Evolutionary conservation across 768 basidiomycete genomes (phyloP).

Genomic region (Hygrophorus pudorinus): DNA sequence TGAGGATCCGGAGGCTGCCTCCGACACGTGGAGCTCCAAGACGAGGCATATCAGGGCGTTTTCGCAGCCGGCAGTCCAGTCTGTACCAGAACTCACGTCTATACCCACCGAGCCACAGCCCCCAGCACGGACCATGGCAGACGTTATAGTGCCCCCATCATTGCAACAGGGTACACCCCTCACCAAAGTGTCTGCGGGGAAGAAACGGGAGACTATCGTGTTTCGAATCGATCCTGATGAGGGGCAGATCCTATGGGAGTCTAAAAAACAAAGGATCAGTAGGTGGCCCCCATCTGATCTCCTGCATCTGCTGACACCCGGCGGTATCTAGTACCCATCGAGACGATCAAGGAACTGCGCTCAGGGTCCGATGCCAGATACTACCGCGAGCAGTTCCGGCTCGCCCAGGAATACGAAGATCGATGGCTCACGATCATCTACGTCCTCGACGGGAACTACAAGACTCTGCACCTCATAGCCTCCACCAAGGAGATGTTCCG

Average conservation of each 20-base stretch:
- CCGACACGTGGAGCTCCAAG: no score
- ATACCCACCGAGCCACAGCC: neutral
- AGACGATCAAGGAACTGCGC: conserved; percentile 84
- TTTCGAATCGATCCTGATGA: conserved; percentile 73
- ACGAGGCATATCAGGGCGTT: neutral
- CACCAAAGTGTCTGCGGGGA: conserved; percentile 77
- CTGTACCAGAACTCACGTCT: neutral
- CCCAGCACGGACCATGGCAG: conserved; percentile 2
- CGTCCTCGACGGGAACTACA: conserved; percentile 67
- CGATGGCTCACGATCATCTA: conserved; percentile 89
- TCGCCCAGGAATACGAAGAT: conserved; percentile 55
- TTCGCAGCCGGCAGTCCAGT: conserved; percentile 7
- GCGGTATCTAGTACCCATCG: conserved; percentile 59
- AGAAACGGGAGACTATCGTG: conserved; percentile 50
- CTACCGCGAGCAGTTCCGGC: conserved; percentile 66
- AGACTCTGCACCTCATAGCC: conserved; percentile 79
- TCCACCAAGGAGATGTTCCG: conserved; percentile 39
- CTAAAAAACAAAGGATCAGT: conserved; percentile 56
- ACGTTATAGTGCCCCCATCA: conserved; percentile 41
- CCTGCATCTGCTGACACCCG: neutral
- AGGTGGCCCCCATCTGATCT: conserved; percentile 32
- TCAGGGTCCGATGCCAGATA: conserved; percentile 64
- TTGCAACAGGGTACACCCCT: conserved; percentile 61
- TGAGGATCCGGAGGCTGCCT: neutral
- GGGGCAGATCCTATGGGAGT: conserved; percentile 73